Percentiles rank a stretch among this genome's conserved stretches.
Conservation (phyloP, 2,329 filamentous ascomycete genomes). For the Nemania diffusa region DNA sequence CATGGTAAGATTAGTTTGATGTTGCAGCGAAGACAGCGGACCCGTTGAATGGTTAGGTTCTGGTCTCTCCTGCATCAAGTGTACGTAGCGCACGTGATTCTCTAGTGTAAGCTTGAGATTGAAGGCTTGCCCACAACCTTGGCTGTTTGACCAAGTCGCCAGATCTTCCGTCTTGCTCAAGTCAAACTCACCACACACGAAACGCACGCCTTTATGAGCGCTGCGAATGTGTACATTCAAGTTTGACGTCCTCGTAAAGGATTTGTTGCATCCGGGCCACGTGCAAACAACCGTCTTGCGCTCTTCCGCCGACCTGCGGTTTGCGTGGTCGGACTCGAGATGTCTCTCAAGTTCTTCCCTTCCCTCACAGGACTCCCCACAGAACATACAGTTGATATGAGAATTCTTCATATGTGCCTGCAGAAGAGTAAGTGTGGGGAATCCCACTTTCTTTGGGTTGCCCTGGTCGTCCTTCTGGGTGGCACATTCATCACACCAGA, state of each 20-base stretch:
- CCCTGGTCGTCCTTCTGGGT: conserved; percentile 54
- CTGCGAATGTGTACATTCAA: conserved; percentile 81
- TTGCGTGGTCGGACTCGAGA: conserved; percentile 79
- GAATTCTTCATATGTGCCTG: conserved; percentile 77
- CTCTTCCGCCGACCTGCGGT: conserved; percentile 64
- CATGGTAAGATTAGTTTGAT: conserved; percentile 44
- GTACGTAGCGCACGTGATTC: conserved; percentile 84
- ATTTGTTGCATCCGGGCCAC: conserved; percentile 74
- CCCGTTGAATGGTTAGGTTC: conserved; percentile 27
- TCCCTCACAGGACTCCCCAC: conserved; percentile 73
- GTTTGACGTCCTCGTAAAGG: conserved; percentile 86
- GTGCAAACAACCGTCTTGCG: conserved; percentile 75
- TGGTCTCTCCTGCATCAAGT: conserved; percentile 70
- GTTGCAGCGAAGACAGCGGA: conserved; percentile 37
- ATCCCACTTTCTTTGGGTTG: conserved; percentile 62
- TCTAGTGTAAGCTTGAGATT: conserved; percentile 81
- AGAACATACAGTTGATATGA: conserved; percentile 81
- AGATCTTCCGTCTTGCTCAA: conserved; percentile 68
- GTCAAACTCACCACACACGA: conserved; percentile 79
- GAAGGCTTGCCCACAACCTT: conserved; percentile 80
- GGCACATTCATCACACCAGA: conserved; percentile 80
- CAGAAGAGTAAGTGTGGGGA: conserved; percentile 77
- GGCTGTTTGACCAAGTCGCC: conserved; percentile 69
- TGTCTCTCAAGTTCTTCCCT: conserved; percentile 78
- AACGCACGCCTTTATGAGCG: conserved; percentile 80